These are phyloP conservation scores for Vigna mungo DNA, from an alignment of 306 rosid species.

Conservation along the genomic window DNA sequence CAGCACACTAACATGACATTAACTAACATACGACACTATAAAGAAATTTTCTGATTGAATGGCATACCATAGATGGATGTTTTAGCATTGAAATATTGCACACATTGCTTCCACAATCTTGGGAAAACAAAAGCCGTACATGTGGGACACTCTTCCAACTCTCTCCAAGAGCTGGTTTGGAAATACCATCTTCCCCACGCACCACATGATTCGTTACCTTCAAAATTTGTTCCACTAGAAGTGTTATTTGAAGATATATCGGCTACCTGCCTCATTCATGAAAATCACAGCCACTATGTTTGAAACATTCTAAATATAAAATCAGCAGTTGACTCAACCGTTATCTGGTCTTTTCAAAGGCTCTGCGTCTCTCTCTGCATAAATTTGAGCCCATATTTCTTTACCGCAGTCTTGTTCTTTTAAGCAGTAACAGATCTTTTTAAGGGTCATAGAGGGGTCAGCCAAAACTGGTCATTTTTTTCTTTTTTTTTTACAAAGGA, in stretches of 20 bases:
- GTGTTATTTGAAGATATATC: constrained; percentile 32
- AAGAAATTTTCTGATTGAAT: constrained; percentile 29
- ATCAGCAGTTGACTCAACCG: constrained; percentile 11
- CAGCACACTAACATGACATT: background rate
- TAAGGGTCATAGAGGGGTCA: no score
- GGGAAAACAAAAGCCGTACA: constrained; percentile 71
- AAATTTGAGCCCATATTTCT: background rate
- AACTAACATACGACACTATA: background rate
- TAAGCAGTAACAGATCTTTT: no score
- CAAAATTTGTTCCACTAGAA: constrained; percentile 45
- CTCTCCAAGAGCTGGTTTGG: constrained; percentile 96
- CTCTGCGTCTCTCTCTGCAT: background rate
- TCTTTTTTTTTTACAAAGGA: no score
- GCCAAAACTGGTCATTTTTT: no score
- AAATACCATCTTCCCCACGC: constrained; percentile 78
- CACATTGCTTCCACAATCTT: constrained; percentile 56
- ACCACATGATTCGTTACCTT: constrained; percentile 94
- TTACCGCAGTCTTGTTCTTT: background rate
- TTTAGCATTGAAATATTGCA: constrained; percentile 63
- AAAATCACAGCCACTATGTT: constrained; percentile 6
- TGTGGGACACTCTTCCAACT: constrained; percentile 93
- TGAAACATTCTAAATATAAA: constrained; percentile 18
- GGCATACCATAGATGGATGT: constrained; percentile 76
- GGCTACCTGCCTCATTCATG: constrained; percentile 27
- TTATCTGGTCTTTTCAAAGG: background rate